A percentile compares a stretch with the other conserved stretches of the same genome.
Evolutionary conservation across 345 rosid genomes (phyloP).

Genomic region (Eucalyptus dawsonii): DNA sequence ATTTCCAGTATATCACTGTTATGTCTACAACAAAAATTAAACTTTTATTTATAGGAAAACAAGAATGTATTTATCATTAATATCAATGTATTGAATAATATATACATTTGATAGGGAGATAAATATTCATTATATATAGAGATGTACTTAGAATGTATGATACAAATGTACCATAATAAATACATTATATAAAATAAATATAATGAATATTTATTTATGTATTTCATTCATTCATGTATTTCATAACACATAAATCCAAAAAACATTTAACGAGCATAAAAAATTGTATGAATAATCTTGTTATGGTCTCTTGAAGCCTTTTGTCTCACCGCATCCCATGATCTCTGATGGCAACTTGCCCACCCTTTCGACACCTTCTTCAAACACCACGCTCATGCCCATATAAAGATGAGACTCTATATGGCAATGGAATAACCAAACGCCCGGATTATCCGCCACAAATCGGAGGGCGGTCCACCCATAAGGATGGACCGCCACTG

Average conservation of each 20-base stretch:
- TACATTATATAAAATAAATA: no score
- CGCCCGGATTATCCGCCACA: constrained; percentile 57
- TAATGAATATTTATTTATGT: no score
- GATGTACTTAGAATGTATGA: no score
- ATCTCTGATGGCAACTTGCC: constrained; percentile 46
- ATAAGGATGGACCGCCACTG: constrained; percentile 62
- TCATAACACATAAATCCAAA: background rate
- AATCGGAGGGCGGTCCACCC: constrained; percentile 72
- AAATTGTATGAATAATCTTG: background rate
- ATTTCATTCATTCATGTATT: no score
- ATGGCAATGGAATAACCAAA: constrained; percentile 74
- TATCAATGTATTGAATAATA: no score
- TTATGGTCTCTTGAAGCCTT: background rate
- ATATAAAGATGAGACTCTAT: constrained; percentile 61
- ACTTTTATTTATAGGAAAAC: no score
- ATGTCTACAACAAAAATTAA: no score
- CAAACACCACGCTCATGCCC: constrained; percentile 75
- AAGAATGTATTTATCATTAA: no score
- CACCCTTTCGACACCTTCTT: constrained; percentile 39
- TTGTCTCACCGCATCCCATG: constrained; percentile 42
- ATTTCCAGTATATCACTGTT: no score
- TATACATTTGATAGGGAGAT: no score
- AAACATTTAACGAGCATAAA: background rate
- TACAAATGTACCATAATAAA: no score
- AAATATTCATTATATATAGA: no score